phyloP scores from a whole-genome alignment of 139 green algal genomes.

The Helicosporidium sp. region DNA sequence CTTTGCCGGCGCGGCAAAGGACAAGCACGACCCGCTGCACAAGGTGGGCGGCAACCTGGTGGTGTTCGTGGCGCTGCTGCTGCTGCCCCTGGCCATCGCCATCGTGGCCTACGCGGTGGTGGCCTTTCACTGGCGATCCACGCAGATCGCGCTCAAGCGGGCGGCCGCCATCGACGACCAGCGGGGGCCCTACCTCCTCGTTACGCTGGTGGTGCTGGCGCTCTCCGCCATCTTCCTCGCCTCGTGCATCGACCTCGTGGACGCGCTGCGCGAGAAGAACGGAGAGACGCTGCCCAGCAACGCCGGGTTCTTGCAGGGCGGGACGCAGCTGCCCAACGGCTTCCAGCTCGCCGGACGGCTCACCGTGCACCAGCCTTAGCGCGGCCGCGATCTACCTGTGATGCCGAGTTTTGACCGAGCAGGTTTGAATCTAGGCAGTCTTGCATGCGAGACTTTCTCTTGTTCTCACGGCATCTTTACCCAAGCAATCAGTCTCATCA shows the following conservation, averaged over 20 bases:
- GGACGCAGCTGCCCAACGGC: too few relatives aligned
- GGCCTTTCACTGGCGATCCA: conserved; percentile 58
- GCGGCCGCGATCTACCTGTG: too few relatives aligned
- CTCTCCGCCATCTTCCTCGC: conserved; percentile 63
- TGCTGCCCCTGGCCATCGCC: conserved; percentile 59
- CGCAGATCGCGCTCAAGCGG: conserved; percentile 53
- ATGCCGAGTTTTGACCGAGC: too few relatives aligned
- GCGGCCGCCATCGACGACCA: conserved; percentile 62
- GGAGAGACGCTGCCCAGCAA: too few relatives aligned
- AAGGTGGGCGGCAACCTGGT: conserved; percentile 22
- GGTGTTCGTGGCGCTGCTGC: conserved; percentile 64
- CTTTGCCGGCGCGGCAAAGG: conserved; percentile 24
- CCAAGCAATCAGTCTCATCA: too few relatives aligned
- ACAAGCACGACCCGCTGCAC: conserved; percentile 11
- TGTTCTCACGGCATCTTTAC: too few relatives aligned
- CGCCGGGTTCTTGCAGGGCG: too few relatives aligned
- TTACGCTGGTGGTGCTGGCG: conserved; percentile 40
- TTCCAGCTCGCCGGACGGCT: too few relatives aligned
- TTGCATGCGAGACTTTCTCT: too few relatives aligned
- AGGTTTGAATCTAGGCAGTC: too few relatives aligned
- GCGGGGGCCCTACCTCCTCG: conserved; percentile 48
- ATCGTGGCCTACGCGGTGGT: conserved; percentile 51
- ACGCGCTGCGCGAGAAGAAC: background rate
- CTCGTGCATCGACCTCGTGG: conserved; percentile 35
- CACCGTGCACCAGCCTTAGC: too few relatives aligned